Conservation (phyloP, 1,284 basidiomycete species). For the Meripilus lineatus region DNA sequence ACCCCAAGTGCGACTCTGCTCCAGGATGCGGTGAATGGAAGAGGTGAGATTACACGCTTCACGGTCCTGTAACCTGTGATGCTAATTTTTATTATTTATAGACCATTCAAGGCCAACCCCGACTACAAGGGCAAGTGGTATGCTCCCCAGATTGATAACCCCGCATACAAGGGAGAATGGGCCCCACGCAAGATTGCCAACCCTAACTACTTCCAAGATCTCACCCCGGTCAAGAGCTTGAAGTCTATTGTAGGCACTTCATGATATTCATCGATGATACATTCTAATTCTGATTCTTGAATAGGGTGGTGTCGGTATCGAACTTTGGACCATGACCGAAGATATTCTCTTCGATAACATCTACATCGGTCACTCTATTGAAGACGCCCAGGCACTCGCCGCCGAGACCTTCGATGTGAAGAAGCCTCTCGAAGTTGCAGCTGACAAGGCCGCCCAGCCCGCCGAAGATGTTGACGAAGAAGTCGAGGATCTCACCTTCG, state of each 20-base stretch:
- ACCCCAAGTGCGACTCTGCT: constrained; percentile 86
- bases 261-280: constrained; percentile 6
- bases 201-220: constrained; percentile 90
- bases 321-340: constrained; percentile 99
- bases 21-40: constrained; percentile 95
- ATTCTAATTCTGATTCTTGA: constrained; percentile 5
- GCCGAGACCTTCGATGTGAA: constrained; percentile 84
- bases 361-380: constrained; percentile 84
- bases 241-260: constrained; percentile 64
- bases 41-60: constrained; percentile 37
- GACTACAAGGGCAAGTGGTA: constrained; percentile 96
- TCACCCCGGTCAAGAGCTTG: constrained; percentile 78
- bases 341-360: constrained; percentile 96
- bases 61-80: not conserved
- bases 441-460: constrained; percentile 35
- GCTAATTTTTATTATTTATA: constrained; percentile 19
- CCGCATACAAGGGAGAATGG: constrained; percentile 97
- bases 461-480: constrained; percentile 30
- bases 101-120: constrained; percentile 88
- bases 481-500: constrained; percentile 53
- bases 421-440: constrained; percentile 61
- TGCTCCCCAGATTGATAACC: constrained; percentile 92
- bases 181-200: constrained; percentile 89
- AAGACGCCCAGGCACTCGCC: constrained; percentile 79
- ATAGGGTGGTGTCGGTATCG: constrained; percentile 89